Percentiles rank a stretch among this genome's conserved stretches.
Evolutionary conservation across 1,284 basidiomycete genomes (phyloP).

Genomic region (Apiotrichum veenhuisii): DNA sequence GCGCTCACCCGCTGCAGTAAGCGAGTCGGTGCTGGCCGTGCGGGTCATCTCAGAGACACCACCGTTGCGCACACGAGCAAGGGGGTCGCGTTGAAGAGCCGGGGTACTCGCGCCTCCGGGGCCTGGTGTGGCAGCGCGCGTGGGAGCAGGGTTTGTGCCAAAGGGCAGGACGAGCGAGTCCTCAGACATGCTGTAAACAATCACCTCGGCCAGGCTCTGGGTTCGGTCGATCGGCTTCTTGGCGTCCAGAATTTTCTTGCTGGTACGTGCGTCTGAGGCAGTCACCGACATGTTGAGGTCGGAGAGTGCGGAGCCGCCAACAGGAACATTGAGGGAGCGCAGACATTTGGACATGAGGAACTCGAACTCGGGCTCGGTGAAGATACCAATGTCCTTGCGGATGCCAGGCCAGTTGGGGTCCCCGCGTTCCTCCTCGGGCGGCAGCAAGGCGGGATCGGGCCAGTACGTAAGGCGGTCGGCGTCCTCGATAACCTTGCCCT

Average conservation of each 20-base stretch:
- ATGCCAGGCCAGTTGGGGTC: constrained; percentile 70
- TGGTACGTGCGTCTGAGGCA: constrained; percentile 55
- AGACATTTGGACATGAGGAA: constrained; percentile 82
- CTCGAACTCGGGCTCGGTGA: constrained; percentile 80
- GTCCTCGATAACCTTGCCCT: constrained; percentile 40
- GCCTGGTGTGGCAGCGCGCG: constrained; percentile 55
- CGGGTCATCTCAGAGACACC: constrained; percentile 49
- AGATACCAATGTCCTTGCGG: constrained; percentile 79
- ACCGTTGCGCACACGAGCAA: constrained; percentile 29
- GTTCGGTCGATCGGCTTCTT: constrained; percentile 69
- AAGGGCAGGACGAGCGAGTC: constrained; percentile 60
- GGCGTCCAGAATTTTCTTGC: constrained; percentile 66
- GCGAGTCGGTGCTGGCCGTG: constrained; percentile 39
- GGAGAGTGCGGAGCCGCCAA: constrained; percentile 39
- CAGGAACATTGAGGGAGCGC: constrained; percentile 66
- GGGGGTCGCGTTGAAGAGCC: constrained; percentile 7
- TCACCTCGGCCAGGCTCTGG: constrained; percentile 76
- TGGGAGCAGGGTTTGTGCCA: constrained; percentile 36
- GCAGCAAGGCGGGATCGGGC: constrained; percentile 31
- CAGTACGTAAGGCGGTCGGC: constrained; percentile 58
- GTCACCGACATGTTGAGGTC: constrained; percentile 47
- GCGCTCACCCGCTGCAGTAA: constrained; percentile 40
- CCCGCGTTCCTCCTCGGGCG: constrained; percentile 57
- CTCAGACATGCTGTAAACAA: constrained; percentile 86
- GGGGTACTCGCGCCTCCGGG: constrained; percentile 6